Base-by-base conservation (phyloP, 2,329 filamentous ascomycete genomes). In the Fusarium cyanostomum region DNA sequence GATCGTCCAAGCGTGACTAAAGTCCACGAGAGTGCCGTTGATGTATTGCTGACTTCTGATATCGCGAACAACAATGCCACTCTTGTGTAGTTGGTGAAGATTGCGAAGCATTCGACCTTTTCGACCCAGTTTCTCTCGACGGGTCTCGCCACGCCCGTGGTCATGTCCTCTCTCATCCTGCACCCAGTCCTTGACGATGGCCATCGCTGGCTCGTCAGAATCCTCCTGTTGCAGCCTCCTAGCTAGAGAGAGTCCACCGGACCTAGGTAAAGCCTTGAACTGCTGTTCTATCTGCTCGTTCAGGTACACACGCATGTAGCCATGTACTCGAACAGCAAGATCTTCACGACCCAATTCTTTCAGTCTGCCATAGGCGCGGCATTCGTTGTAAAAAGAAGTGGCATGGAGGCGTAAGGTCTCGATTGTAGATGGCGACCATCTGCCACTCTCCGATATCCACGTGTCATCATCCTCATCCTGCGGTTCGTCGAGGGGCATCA, bases 161-260 rank as follows among this genome's bases (percentile, higher is more conserved):
- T 7, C 7, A 16, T 3, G 3, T 21, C 34, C 7, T 15, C 3
- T n/a, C 9, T 13, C 53, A 12, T 41, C 6, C 7, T 12, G 38
- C 1, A 58, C 1, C 30, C 27, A 65, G 16, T 65, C 62, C 42
- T 64, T 64, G 21, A 62, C 56, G 8, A 65, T 64, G 26, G 61
- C 61, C 16, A 62, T 56, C 8, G 53, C 28, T 13, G 61, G 61
- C 0, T 16, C 6, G 0, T 31, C 6, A 0, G 2, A 8, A 16
- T 64, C 13, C 0, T 9, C 2, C 1, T 59, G 38, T 0, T 24
- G 1, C 16, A 57, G 15, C n/a, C n/a, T n/a, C n/a, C n/a, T n/a
- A n/a, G n/a, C n/a, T n/a, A n/a, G n/a, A n/a, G n/a, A n/a, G n/a
- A n/a, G n/a, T n/a, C n/a, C n/a, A n/a, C n/a, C n/a, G n/a, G n/a